A percentile compares a stretch with the other conserved stretches of the same genome.
These are phyloP conservation scores for Ceratocystis colombiana DNA, from an alignment of 2,329 filamentous ascomycete species.

Conservation along the genomic window DNA sequence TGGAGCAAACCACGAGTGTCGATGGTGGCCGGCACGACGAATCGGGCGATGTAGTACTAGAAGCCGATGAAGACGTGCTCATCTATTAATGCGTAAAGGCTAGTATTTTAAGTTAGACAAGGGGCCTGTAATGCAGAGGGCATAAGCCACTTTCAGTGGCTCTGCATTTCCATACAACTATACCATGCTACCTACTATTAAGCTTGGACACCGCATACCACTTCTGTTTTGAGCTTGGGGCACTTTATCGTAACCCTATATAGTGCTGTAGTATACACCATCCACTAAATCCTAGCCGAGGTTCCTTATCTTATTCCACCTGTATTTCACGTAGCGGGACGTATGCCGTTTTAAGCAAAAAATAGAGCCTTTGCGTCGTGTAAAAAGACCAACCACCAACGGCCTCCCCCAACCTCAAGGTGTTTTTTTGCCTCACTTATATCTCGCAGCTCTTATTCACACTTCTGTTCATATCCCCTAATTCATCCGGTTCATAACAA, in stretches of 20 bases:
- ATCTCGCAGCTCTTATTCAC: too few relatives aligned
- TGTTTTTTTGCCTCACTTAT: background rate
- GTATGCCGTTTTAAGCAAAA: background rate
- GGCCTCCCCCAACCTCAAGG: background rate
- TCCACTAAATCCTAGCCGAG: too few relatives aligned
- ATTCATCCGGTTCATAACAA: background rate
- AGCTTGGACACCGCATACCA: too few relatives aligned
- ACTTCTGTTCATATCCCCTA: too few relatives aligned
- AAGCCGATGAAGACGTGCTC: conserved; percentile 80
- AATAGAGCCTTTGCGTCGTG: background rate
- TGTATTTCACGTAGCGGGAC: background rate
- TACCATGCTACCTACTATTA: too few relatives aligned
- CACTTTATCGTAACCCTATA: too few relatives aligned
- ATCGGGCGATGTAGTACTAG: conserved; percentile 65
- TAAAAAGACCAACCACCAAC: conserved; percentile 6
- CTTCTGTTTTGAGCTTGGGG: too few relatives aligned
- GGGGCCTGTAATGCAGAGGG: background rate
- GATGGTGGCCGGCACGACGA: conserved; percentile 48
- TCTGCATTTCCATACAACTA: too few relatives aligned
- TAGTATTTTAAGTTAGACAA: background rate
- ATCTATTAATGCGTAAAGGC: conserved; percentile 55
- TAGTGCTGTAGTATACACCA: too few relatives aligned
- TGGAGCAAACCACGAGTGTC: background rate
- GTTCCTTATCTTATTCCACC: background rate
- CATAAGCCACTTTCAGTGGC: too few relatives aligned